These are phyloP conservation scores for Naganishia kalamii DNA, from an alignment of 768 basidiomycete genomes.

Conservation along the genomic window DNA sequence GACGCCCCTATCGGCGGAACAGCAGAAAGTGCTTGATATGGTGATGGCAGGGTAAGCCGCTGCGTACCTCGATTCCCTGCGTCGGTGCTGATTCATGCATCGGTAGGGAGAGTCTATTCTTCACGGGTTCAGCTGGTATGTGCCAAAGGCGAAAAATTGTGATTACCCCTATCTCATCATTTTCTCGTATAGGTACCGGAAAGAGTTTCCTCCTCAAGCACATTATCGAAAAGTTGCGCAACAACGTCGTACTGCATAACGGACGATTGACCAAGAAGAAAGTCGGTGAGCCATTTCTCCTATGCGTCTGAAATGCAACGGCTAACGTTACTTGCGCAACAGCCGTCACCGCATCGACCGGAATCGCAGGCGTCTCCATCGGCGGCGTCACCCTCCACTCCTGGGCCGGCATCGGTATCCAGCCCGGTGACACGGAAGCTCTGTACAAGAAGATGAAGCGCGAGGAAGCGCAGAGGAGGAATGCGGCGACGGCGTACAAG, in stretches of 20 bases:
- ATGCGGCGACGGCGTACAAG: conserved; percentile 9
- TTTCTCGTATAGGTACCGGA: conserved; percentile 29
- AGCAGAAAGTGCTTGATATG: conserved; percentile 26
- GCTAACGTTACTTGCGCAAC: not conserved
- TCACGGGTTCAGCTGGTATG: conserved; percentile 41
- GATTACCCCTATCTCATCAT: not conserved
- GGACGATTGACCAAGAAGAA: conserved; percentile 16
- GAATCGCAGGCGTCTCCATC: conserved; percentile 19
- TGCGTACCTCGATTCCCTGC: too few relatives aligned
- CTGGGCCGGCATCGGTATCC: conserved; percentile 20
- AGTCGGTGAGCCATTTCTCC: conserved; percentile 3
- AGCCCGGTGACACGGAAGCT: not conserved
- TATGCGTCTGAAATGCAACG: not conserved
- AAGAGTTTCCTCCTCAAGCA: conserved; percentile 44
- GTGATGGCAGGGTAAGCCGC: conserved; percentile 23
- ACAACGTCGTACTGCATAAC: not conserved
- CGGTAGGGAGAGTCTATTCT: conserved; percentile 31
- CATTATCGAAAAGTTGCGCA: conserved; percentile 28
- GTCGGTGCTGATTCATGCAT: not conserved
- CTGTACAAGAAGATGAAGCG: not conserved
- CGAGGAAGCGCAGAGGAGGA: conserved; percentile 5
- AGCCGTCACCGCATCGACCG: conserved; percentile 23
- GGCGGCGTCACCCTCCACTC: conserved; percentile 20
- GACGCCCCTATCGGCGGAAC: conserved; percentile 24
- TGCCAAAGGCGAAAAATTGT: not conserved